These are phyloP conservation scores for Aspergillus neotritici DNA, from an alignment of 2,329 filamentous ascomycete genomes.

Conservation along the genomic window DNA sequence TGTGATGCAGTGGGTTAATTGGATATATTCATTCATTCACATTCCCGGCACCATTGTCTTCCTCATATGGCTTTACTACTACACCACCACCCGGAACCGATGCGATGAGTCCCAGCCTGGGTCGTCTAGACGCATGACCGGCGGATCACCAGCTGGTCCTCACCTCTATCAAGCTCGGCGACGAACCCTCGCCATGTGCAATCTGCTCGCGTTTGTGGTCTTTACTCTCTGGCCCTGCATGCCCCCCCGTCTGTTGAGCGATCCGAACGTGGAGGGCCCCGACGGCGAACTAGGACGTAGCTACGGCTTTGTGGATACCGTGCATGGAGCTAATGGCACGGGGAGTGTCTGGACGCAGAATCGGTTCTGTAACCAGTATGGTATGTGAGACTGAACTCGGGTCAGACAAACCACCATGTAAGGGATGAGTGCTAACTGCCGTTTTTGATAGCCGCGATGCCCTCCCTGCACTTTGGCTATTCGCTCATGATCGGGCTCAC, in stretches of 20 bases:
- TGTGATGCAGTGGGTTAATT: constrained; percentile 64
- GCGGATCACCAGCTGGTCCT: constrained; percentile 44
- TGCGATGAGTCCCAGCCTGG: constrained; percentile 36
- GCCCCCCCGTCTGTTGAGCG: constrained; percentile 54
- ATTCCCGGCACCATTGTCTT: constrained; percentile 72
- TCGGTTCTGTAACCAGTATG: constrained; percentile 70
- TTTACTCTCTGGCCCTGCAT: constrained; percentile 58
- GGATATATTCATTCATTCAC: constrained; percentile 70
- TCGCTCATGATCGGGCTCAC: constrained; percentile 67
- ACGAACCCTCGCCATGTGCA: constrained; percentile 54
- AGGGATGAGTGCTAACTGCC: constrained; percentile 2
- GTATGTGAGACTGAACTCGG: constrained; percentile 33
- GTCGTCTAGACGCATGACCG: constrained; percentile 30
- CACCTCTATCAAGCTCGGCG: constrained; percentile 52
- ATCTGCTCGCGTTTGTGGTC: constrained; percentile 54
- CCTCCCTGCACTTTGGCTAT: constrained; percentile 70
- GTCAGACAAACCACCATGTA: background rate
- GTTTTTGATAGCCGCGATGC: constrained; percentile 58
- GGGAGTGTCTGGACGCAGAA: constrained; percentile 68
- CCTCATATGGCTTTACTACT: constrained; percentile 61
- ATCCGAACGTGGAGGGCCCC: constrained; percentile 49
- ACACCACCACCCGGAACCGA: constrained; percentile 59
- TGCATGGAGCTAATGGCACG: constrained; percentile 53
- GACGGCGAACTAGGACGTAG: constrained; percentile 55
- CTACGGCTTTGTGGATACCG: constrained; percentile 56